A percentile compares a stretch with the other conserved stretches of the same genome.
Conservation (phyloP, 1,284 basidiomycete species). For the Pseudozyma hubeiensis region DNA sequence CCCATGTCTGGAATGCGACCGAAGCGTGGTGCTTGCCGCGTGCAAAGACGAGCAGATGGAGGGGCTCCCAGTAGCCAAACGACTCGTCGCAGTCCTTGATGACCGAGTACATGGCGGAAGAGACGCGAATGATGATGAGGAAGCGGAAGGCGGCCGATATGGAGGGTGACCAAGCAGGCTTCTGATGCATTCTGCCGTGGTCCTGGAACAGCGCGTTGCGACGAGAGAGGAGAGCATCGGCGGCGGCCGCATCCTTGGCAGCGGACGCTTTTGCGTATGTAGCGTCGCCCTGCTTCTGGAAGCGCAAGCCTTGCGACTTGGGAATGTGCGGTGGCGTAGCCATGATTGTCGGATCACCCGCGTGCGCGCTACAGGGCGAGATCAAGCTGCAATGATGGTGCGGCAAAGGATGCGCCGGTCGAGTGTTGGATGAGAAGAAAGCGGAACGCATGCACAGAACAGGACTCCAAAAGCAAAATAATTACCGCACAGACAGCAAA, state of each 20-base stretch:
- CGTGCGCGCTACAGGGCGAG: background rate
- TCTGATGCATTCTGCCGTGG: conserved; percentile 35
- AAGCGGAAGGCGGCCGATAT: conserved; percentile 84
- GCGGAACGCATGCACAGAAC: background rate
- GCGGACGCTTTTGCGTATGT: conserved; percentile 33
- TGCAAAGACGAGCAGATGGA: conserved; percentile 80
- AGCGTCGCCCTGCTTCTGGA: conserved; percentile 35
- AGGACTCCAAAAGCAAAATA: no score
- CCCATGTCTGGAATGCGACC: conserved; percentile 94
- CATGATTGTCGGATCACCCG: conserved; percentile 14
- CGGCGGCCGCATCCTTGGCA: conserved; percentile 37
- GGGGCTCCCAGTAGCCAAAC: conserved; percentile 98
- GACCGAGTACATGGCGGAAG: conserved; percentile 91
- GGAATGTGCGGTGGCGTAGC: conserved; percentile 24
- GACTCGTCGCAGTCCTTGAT: conserved; percentile 93
- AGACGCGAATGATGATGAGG: conserved; percentile 83
- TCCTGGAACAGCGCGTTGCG: conserved; percentile 52
- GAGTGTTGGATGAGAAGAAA: conserved; percentile 11
- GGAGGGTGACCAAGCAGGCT: conserved; percentile 47
- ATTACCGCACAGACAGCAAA: no score
- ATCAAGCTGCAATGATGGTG: background rate
- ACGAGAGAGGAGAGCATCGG: conserved; percentile 34
- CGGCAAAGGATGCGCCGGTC: background rate
- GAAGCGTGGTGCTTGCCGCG: conserved; percentile 7
- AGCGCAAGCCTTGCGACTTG: conserved; percentile 39